phyloP scores from a whole-genome alignment of 305 asterid genomes.

The Rubia balearica region DNA sequence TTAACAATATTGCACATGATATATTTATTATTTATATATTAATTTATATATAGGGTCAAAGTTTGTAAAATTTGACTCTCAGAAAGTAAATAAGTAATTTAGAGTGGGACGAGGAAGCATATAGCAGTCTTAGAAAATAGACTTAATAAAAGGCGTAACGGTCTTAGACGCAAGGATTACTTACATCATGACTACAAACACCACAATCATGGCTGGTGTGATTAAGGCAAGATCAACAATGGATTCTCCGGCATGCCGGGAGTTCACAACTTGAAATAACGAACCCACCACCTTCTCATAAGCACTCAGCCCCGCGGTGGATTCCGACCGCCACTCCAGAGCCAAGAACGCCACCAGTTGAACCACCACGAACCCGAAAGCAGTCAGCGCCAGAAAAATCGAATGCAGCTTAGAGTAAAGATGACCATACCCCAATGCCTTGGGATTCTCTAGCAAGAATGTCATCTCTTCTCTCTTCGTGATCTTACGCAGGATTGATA shows the following conservation, averaged over 20 bases:
- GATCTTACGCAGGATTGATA: conserved; percentile 26
- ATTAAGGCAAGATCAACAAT: conserved; percentile 23
- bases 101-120: no score
- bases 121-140: not conserved
- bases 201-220: conserved; percentile 26
- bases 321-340: conserved; percentile 28
- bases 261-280: conserved; percentile 25
- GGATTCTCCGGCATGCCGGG: conserved; percentile 30
- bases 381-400: conserved; percentile 21
- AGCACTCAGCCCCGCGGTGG: conserved; percentile 13
- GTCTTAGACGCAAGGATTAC: not conserved
- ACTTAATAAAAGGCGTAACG: not conserved
- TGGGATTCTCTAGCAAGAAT: conserved; percentile 23
- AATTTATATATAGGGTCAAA: no score
- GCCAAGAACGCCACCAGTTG: conserved; percentile 23
- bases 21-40: no score
- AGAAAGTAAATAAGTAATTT: no score
- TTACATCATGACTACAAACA: conserved; percentile 30
- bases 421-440: conserved; percentile 28
- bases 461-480: conserved; percentile 21
- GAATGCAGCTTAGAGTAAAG: conserved; percentile 19
- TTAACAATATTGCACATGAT: no score
- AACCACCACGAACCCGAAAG: conserved; percentile 27
- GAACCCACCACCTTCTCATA: conserved; percentile 32
- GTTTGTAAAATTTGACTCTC: no score